phyloP scores from a whole-genome alignment of 495 filamentous ascomycete genomes.

The Xylaria flabelliformis region DNA sequence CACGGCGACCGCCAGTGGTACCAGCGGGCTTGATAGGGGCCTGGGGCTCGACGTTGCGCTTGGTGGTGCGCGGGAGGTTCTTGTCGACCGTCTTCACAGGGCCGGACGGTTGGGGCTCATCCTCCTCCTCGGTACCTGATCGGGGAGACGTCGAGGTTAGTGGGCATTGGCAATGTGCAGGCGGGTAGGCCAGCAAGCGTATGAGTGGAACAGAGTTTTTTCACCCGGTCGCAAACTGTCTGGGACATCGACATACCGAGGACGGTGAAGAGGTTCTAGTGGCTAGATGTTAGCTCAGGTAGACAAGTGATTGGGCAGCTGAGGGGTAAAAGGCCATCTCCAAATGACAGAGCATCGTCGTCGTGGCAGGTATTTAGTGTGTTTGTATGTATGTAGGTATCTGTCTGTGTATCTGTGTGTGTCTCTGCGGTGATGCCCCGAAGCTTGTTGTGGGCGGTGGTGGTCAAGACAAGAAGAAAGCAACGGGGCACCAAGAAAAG shows the following conservation, averaged over 20 bases:
- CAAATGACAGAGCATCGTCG: neutral
- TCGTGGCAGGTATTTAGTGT: neutral
- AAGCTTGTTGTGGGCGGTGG: neutral
- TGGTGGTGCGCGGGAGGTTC: constrained; percentile 75
- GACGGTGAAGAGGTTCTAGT: constrained; percentile 83
- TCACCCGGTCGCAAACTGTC: constrained; percentile 35
- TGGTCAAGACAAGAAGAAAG: neutral
- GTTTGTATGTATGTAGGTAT: neutral
- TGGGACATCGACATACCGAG: constrained; percentile 69
- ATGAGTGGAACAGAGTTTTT: constrained; percentile 42
- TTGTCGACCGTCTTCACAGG: constrained; percentile 89
- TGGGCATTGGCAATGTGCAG: constrained; percentile 25
- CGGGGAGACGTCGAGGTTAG: constrained; percentile 40
- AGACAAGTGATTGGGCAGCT: constrained; percentile 21
- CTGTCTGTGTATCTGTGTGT: neutral
- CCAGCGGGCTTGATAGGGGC: constrained; percentile 58
- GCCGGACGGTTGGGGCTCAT: constrained; percentile 72
- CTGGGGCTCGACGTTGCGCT: constrained; percentile 87
- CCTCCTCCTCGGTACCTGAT: constrained; percentile 85
- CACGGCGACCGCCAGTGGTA: constrained; percentile 59
- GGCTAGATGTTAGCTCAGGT: constrained; percentile 40
- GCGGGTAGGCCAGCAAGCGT: constrained; percentile 29
- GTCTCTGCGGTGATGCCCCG: neutral
- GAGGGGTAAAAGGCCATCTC: neutral
- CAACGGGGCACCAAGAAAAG: neutral